Base-by-base conservation (phyloP, 1,139 yeast genomes). In the Magnusiomyces suaveolens region DNA sequence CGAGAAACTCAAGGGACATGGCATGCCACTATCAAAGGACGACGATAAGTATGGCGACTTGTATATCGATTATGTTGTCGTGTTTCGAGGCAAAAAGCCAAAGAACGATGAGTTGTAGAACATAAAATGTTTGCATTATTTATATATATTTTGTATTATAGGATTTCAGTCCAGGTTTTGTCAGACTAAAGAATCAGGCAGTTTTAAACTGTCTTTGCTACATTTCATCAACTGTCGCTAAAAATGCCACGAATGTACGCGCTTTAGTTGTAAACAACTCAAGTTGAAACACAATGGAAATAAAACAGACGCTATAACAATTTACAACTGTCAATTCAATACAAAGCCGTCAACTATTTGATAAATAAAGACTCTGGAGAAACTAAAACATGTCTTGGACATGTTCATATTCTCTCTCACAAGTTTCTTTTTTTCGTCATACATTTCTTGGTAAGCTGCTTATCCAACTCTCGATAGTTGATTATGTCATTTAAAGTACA, bases 391-490 rank as follows among this genome's bases (percentile, higher is more conserved):
- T n/a, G n/a, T n/a, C n/a, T n/a, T n/a, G n/a, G n/a, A n/a, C n/a
- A n/a, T n/a, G n/a, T n/a, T n/a, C n/a, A n/a, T n/a, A n/a, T n/a
- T n/a, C n/a, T n/a, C n/a, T n/a, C n/a, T n/a, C n/a, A n/a, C n/a
- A n/a, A n/a, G n/a, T n/a, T n/a, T 90, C 92, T 16, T 69, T 85
- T 36, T 86, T 86, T 67, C 74, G 86, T 60, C 86, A 95, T 95
- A 84, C 84, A 66, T 94, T 95, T 0, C 75, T 86, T 48, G 95
- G 95, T 18, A 95, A 86, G 52, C 95, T 95, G 2, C 80, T 84
- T 4, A 86, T 86, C 67, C 95, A 86, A 70, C 89, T 94, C 6
- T 74, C 80, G 44, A 79, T 86, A 83, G 84, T 86, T 81, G 87
- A 86, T 32, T 83, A 90, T 0, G 65, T 67, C 23, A 83, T 85